Evolutionary conservation across 202 grass and related monocot genomes (phyloP).

Genomic region (Bolboschoenoplectus hybrid): DNA sequence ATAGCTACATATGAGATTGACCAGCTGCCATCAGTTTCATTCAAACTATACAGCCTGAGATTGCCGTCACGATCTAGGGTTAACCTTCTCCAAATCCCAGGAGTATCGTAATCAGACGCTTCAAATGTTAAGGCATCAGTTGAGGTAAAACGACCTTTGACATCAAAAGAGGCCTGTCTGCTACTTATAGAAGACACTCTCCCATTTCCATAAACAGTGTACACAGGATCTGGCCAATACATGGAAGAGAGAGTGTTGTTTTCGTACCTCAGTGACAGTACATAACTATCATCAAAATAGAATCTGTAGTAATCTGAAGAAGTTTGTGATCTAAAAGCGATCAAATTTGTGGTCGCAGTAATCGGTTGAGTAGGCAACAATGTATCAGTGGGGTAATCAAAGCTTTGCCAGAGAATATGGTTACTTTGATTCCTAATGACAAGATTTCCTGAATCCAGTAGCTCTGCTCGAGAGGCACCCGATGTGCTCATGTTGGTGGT

Average conservation of each 20-base stretch:
- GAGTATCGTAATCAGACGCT: slow-evolving; percentile 43
- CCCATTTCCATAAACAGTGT: slow-evolving; percentile 39
- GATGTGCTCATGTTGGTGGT: slow-evolving; percentile 6
- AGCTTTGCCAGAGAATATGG: slow-evolving; percentile 56
- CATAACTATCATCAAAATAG: slow-evolving; percentile 54
- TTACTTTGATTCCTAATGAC: slow-evolving; percentile 43
- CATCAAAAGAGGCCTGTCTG: slow-evolving; percentile 41
- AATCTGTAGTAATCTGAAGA: slow-evolving; percentile 51
- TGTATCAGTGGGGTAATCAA: slow-evolving; percentile 56
- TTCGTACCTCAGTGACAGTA: slow-evolving; percentile 65
- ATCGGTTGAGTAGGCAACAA: slow-evolving; percentile 54
- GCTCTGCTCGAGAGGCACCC: slow-evolving; percentile 28
- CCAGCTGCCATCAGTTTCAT: slow-evolving; percentile 43
- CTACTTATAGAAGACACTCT: slow-evolving; percentile 44
- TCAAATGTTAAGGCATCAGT: slow-evolving; percentile 48
- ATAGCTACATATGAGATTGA: slow-evolving; percentile 58
- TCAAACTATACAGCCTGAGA: slow-evolving; percentile 68
- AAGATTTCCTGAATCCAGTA: slow-evolving; percentile 59
- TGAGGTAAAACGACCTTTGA: slow-evolving; percentile 36
- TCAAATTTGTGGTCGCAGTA: slow-evolving; percentile 42
- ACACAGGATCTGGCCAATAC: slow-evolving; percentile 64
- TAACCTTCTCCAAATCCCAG: slow-evolving; percentile 45
- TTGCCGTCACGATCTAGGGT: slow-evolving; percentile 66
- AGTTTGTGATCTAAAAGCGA: slow-evolving; percentile 39
- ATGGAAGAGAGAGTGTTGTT: slow-evolving; percentile 54